phyloP scores from a whole-genome alignment of 2,329 filamentous ascomycete genomes.

The Mycosphaerella sp. region DNA sequence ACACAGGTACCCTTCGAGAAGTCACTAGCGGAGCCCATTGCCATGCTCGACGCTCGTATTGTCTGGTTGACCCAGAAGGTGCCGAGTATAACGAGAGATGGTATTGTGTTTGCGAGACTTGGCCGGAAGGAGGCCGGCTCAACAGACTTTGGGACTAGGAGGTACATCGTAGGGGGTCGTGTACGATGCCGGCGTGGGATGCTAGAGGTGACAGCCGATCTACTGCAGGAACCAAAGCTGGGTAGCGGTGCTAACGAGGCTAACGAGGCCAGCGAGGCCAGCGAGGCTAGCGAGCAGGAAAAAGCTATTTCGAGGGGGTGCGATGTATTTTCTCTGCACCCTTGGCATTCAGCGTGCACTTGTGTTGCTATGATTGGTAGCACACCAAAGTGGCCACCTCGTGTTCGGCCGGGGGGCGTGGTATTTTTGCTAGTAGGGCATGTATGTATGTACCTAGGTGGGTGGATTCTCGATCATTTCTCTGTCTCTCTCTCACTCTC shows the following conservation, averaged over 20 bases:
- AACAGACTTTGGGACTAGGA: not conserved
- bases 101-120: not conserved
- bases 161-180: not conserved
- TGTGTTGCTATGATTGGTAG: not conserved
- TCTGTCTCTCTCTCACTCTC: too few relatives aligned
- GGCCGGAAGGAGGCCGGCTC: not conserved
- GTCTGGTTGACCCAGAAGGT: too few relatives aligned
- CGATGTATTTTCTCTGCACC: not conserved
- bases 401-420: not conserved
- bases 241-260: not conserved
- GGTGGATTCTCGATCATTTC: too few relatives aligned
- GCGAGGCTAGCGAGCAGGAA: too few relatives aligned
- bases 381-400: constrained; percentile 1
- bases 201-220: not conserved
- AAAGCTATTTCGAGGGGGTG: not conserved
- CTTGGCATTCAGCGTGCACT: not conserved
- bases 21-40: too few relatives aligned
- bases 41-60: too few relatives aligned
- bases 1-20: too few relatives aligned
- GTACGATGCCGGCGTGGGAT: not conserved
- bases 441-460: too few relatives aligned
- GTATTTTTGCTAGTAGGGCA: not conserved
- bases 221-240: constrained; percentile 2
- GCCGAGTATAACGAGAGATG: not conserved
- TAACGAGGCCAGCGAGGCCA: not conserved